These are phyloP conservation scores for Hypholoma sublateritium DNA, from an alignment of 768 basidiomycete genomes.

Conservation along the genomic window DNA sequence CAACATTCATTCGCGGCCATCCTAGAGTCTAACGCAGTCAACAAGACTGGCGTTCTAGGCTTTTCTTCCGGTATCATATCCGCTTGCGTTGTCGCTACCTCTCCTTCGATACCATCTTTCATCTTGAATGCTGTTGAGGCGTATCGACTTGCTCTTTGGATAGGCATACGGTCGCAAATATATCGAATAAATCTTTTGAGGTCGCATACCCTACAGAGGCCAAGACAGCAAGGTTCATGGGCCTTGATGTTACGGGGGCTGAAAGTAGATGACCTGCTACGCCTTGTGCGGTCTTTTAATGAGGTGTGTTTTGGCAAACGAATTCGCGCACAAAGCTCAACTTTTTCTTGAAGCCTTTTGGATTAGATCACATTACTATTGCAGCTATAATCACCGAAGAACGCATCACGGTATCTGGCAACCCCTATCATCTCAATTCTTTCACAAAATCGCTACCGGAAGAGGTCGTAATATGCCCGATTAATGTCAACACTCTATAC, in stretches of 20 bases:
- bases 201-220: slow-evolving; percentile 4
- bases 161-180: slow-evolving; percentile 44
- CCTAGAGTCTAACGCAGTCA: slow-evolving; percentile 32
- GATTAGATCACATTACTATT: slow-evolving; percentile 34
- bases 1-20: slow-evolving; percentile 24
- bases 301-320: slow-evolving; percentile 15
- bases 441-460: slow-evolving; percentile 41
- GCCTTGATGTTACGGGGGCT: slow-evolving; percentile 39
- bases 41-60: slow-evolving; percentile 41
- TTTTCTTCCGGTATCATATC: slow-evolving; percentile 60
- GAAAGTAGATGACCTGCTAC: slow-evolving; percentile 18
- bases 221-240: slow-evolving; percentile 38
- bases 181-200: slow-evolving; percentile 27
- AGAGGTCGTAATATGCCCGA: slow-evolving; percentile 37
- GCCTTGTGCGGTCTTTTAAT: slow-evolving; percentile 21
- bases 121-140: slow-evolving; percentile 44
- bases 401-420: slow-evolving; percentile 58
- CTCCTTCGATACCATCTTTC: slow-evolving; percentile 37
- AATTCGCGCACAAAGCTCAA: background rate
- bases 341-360: slow-evolving; percentile 9
- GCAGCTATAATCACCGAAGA: slow-evolving; percentile 50
- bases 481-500: slow-evolving; percentile 51
- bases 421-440: slow-evolving; percentile 44
- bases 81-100: slow-evolving; percentile 51
- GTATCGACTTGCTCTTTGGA: slow-evolving; percentile 53